phyloP scores from a whole-genome alignment of 257 asterid genomes.

The Rubia yunnanensis region DNA sequence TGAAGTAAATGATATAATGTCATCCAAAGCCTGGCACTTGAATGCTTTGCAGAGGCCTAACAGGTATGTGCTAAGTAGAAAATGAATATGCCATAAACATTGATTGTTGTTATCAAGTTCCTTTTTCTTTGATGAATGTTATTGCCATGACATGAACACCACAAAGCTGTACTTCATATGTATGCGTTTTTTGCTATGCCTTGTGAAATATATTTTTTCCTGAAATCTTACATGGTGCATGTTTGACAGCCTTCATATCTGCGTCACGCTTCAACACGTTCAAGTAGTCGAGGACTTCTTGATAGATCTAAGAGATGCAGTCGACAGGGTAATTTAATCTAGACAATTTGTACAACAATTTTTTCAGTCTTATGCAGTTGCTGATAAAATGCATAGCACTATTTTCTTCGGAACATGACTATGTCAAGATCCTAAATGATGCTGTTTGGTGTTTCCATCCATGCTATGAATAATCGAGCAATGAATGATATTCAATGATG shows the following conservation, averaged over 20 bases:
- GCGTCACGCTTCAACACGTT: conserved; percentile 94
- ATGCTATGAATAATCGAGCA: background rate
- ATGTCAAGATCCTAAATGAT: background rate
- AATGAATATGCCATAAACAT: background rate
- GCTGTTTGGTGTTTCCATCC: background rate
- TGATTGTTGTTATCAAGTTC: background rate
- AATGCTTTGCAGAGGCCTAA: conserved; percentile 96
- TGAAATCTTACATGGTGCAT: conserved; percentile 7
- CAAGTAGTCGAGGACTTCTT: conserved; percentile 57
- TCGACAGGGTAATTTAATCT: conserved; percentile 53
- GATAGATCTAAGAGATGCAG: conserved; percentile 65
- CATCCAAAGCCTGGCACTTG: conserved; percentile 94
- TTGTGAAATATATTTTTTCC: background rate
- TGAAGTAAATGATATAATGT: conserved; percentile 84
- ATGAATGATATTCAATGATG: background rate
- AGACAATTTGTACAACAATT: background rate
- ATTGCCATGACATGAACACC: background rate
- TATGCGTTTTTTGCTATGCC: background rate
- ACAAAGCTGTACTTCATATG: background rate
- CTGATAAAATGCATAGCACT: background rate
- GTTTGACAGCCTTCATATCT: conserved; percentile 74
- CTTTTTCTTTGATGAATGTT: background rate
- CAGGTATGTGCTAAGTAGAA: conserved; percentile 51
- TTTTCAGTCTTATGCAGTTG: background rate
- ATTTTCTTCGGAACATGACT: background rate